Evolutionary conservation across 257 asterid species (phyloP), one percentile per base, ranked within the genome.

Genomic region (Solanum corneliomulleri): DNA sequence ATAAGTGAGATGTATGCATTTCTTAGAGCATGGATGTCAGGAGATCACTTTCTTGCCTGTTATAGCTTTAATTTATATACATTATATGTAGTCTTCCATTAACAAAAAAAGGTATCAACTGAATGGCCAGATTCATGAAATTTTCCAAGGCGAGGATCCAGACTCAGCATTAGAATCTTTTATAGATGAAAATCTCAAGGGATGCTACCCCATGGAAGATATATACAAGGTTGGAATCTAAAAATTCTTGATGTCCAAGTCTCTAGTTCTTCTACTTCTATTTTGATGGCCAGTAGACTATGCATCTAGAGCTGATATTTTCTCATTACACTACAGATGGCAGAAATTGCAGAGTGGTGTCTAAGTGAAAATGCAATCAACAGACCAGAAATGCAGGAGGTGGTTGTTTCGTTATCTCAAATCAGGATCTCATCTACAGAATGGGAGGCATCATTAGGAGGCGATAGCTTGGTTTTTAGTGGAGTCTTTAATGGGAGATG

Each of bases 401-500:
- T 93, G 8, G 97, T 96, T 18, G 89, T 92, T 44, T 96, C 93
- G 12, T 83, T 96, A 21, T 89, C 94, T 41, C 92, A 93, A 56
- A 92, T 96, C 69, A 88, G 93, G 89, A 91, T 87, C 88, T 94
- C 98, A 16, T 92, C 98, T 5, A 90, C 92, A 20, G 96, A 96
- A 85, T 96, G 98, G 98, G 98, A 96, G 88, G 98, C 96, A 58
- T 96, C 98, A 29, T 92, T 94, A 7, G 98, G 96, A 78, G 98
- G 98, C 60, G 93, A 88, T 91, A 92, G 96, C 88, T 94, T 92
- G 88, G 90, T 94, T 84, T 96, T 96, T 89, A 95, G 96, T 88
- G 98, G 98, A 85, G 89, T 94, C 64, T 88, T 91, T 86, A 90
- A 70, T 80, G 98, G 97, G 29, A 86, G 98, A 85, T 94, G 93